Evolutionary conservation across 331 rosid species (phyloP).

Genomic region (Rosa hybrid): DNA sequence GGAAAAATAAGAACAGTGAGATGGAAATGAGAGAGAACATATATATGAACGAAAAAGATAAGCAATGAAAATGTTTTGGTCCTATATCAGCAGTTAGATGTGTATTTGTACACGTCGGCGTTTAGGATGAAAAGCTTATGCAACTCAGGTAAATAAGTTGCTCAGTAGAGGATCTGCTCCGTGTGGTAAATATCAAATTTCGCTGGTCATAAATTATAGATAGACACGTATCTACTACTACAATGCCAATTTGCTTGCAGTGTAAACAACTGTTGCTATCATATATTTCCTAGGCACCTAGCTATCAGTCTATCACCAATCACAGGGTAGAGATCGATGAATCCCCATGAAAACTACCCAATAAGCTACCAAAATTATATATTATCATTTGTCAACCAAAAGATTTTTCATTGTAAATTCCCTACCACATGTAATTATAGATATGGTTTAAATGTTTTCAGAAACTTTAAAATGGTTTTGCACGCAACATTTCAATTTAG

Average conservation of each 20-base stretch:
- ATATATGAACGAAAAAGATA: too few species aligned
- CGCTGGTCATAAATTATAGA: not conserved
- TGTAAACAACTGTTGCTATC: not conserved
- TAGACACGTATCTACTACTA: not conserved
- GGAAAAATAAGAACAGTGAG: too few species aligned
- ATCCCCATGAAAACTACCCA: slow-evolving; percentile 14
- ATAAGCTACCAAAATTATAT: not conserved
- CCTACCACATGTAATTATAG: not conserved
- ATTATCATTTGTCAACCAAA: not conserved
- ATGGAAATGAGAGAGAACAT: too few species aligned
- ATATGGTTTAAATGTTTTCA: not conserved
- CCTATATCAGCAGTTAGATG: too few species aligned
- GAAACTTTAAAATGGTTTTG: not conserved
- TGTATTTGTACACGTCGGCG: too few species aligned
- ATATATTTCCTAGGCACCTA: not conserved
- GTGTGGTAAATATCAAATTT: not conserved
- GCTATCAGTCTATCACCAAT: not conserved
- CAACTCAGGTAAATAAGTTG: too few species aligned
- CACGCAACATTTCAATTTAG: not conserved
- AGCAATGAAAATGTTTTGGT: too few species aligned
- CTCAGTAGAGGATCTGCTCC: not conserved
- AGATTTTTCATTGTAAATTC: not conserved
- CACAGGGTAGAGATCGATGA: slow-evolving; percentile 15
- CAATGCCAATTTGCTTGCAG: not conserved
- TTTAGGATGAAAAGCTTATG: too few species aligned